These are phyloP conservation scores for Cicer pinnatifidum DNA, from an alignment of 306 rosid species.

Conservation along the genomic window DNA sequence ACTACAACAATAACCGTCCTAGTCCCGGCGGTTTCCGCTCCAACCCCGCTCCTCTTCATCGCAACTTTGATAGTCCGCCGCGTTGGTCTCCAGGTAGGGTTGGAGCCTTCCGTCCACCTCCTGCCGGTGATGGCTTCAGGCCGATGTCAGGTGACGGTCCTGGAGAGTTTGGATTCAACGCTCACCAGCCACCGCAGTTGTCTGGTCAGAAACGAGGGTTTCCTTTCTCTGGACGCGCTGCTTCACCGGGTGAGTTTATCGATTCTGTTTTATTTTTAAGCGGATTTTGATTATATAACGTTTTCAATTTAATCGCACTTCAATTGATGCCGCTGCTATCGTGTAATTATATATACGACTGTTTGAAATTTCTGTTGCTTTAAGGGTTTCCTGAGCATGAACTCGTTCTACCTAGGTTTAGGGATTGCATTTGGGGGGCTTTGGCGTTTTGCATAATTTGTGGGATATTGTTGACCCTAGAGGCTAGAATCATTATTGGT, in stretches of 20 bases:
- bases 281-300: neutral
- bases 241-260: slow-evolving; percentile 69
- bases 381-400: neutral
- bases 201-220: slow-evolving; percentile 84
- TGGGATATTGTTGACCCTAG: neutral
- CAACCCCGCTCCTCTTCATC: slow-evolving; percentile 44
- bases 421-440: slow-evolving; percentile 2
- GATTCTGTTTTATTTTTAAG: neutral
- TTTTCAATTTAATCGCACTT: neutral
- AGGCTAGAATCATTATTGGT: neutral
- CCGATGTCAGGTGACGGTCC: slow-evolving; percentile 40
- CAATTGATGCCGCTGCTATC: neutral
- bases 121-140: slow-evolving; percentile 43
- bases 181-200: slow-evolving; percentile 54
- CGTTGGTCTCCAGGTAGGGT: slow-evolving; percentile 58
- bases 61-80: slow-evolving; percentile 68
- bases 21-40: slow-evolving; percentile 58
- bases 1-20: slow-evolving; percentile 49
- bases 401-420: neutral
- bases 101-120: slow-evolving; percentile 55
- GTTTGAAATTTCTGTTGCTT: neutral
- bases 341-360: neutral
- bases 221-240: slow-evolving; percentile 62
- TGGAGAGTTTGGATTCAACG: slow-evolving; percentile 57
- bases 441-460: neutral